These are phyloP conservation scores for Coffea eugenioides DNA, from an alignment of 257 asterid species.

Conservation along the genomic window DNA sequence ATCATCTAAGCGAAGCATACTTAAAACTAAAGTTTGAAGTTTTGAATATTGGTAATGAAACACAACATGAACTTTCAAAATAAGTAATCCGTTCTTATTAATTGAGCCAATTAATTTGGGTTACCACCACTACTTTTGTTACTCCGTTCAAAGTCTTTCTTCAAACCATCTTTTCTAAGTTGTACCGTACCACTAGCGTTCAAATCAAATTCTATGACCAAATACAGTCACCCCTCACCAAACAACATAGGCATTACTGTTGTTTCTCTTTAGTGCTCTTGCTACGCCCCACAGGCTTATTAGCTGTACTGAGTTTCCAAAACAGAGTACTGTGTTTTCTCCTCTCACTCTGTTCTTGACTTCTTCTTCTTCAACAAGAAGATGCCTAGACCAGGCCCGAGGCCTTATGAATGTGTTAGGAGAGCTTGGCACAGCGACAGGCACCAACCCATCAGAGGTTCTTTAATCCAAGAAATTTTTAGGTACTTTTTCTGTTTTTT, in stretches of 20 bases:
- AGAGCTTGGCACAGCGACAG: constrained; percentile 99
- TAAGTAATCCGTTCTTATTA: no score
- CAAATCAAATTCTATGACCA: neutral
- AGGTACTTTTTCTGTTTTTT: constrained; percentile 37
- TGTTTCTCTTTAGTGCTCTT: neutral
- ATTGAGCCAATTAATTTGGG: no score
- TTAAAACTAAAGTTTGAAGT: no score
- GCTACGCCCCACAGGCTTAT: neutral
- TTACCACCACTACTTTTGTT: no score
- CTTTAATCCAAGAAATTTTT: constrained; percentile 88
- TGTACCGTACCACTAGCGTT: neutral
- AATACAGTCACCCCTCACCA: neutral
- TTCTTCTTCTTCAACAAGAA: constrained; percentile 20
- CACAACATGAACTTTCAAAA: no score
- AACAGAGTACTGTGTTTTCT: neutral
- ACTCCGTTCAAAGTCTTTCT: neutral
- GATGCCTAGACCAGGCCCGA: constrained; percentile 94
- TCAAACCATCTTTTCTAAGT: neutral
- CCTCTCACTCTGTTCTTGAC: neutral
- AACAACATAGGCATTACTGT: neutral
- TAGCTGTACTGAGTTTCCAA: neutral
- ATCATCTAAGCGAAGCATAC: no score
- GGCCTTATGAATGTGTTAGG: constrained; percentile 90
- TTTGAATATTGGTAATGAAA: no score
- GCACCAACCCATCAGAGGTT: constrained; percentile 88